Percentiles rank a stretch among this genome's conserved stretches.
These are phyloP conservation scores for Saturnispora gosingensis DNA, from an alignment of 805 yeast genomes.

Conservation along the genomic window DNA sequence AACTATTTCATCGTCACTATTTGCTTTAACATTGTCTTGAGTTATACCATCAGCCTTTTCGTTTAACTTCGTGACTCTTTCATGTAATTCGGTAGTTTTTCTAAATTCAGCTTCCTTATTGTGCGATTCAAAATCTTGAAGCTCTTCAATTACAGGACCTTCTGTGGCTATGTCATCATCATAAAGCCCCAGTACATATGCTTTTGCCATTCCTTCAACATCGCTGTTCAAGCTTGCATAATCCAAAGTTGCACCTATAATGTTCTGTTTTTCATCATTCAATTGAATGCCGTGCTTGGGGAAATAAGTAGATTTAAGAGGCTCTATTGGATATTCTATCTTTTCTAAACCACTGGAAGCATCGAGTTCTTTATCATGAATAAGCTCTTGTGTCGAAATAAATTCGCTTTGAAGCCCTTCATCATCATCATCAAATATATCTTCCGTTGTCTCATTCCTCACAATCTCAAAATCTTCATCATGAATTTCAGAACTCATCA, in stretches of 20 bases:
- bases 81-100: slow-evolving; percentile 11
- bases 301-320: slow-evolving; percentile 1
- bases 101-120: slow-evolving; percentile 38
- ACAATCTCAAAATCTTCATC: slow-evolving; percentile 20
- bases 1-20: slow-evolving; percentile 31
- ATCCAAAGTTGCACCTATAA: slow-evolving; percentile 30
- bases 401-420: slow-evolving; percentile 9
- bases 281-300: slow-evolving; percentile 6
- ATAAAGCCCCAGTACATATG: slow-evolving; percentile 49
- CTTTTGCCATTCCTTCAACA: slow-evolving; percentile 50
- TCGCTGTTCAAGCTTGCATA: slow-evolving; percentile 35
- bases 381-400: background rate
- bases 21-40: slow-evolving; percentile 30
- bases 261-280: background rate
- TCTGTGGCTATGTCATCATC: slow-evolving; percentile 50
- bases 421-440: slow-evolving; percentile 16
- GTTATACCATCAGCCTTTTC: slow-evolving; percentile 16
- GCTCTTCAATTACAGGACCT: slow-evolving; percentile 45
- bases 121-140: slow-evolving; percentile 45
- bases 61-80: slow-evolving; percentile 11
- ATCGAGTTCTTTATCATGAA: background rate
- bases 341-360: slow-evolving; percentile 2
- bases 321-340: background rate
- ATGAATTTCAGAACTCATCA: slow-evolving; percentile 9
- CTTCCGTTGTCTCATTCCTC: slow-evolving; percentile 14